phyloP scores from a whole-genome alignment of 2,329 filamentous ascomycete genomes.

The Thielaviopsis musarum region DNA sequence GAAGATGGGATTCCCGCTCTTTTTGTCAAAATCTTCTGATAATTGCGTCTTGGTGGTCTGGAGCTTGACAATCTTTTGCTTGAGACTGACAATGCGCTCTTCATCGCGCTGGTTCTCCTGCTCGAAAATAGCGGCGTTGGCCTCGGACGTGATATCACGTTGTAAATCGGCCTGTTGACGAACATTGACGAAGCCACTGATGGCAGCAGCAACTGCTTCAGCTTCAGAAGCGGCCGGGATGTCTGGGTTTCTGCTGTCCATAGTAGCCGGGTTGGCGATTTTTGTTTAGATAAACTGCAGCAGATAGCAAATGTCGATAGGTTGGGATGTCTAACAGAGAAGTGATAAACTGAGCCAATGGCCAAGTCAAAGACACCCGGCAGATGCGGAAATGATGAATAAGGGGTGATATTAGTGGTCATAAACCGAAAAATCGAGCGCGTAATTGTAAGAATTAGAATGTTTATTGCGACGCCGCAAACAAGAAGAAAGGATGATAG shows the following conservation, averaged over 20 bases:
- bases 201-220: conserved; percentile 19
- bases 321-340: background rate
- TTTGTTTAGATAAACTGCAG: background rate
- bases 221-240: conserved; percentile 6
- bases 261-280: background rate
- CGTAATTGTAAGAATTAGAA: no score
- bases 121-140: conserved; percentile 40
- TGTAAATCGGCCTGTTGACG: conserved; percentile 83
- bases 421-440: no score
- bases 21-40: conserved; percentile 29
- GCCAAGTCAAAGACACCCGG: no score
- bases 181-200: conserved; percentile 27
- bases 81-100: conserved; percentile 43
- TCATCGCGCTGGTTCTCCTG: conserved; percentile 46
- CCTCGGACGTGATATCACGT: conserved; percentile 58
- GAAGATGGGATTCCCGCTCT: conserved; percentile 17
- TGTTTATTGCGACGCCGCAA: no score
- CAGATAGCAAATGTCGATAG: background rate
- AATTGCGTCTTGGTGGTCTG: conserved; percentile 36
- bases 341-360: background rate
- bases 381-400: no score
- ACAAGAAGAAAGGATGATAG: no score
- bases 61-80: conserved; percentile 37
- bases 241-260: background rate
- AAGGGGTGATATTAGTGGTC: no score